A percentile compares a stretch with the other conserved stretches of the same genome.
Conservation (phyloP, 805 yeast genomes). For the Metschnikowia rubicola region DNA sequence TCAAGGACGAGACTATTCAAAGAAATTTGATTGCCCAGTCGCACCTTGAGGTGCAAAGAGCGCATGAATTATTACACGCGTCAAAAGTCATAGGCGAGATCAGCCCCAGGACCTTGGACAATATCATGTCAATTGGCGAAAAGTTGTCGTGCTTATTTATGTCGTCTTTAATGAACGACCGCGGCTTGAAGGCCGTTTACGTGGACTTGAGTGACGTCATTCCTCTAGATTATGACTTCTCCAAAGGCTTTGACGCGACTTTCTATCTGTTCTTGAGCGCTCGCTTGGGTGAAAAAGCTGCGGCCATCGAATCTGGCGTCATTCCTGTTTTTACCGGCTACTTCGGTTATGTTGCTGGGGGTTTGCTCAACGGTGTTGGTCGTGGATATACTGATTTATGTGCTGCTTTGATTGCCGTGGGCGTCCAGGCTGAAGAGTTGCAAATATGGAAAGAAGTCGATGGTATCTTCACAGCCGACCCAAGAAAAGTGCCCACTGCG, state of each 20-base stretch:
- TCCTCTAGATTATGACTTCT: constrained; percentile 55
- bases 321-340: constrained; percentile 95
- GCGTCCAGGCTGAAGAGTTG: constrained; percentile 84
- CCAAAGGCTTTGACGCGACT: constrained; percentile 59
- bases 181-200: constrained; percentile 72
- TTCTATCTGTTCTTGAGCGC: constrained; percentile 58
- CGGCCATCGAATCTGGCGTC: constrained; percentile 36
- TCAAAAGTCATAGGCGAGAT: constrained; percentile 91
- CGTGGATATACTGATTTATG: constrained; percentile 97
- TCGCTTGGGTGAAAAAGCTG: constrained; percentile 49
- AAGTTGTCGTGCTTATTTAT: constrained; percentile 86
- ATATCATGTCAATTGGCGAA: constrained; percentile 92
- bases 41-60: constrained; percentile 60
- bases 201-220: constrained; percentile 75
- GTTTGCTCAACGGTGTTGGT: constrained; percentile 87
- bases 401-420: constrained; percentile 95
- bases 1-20: constrained; percentile 46
- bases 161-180: constrained; percentile 79
- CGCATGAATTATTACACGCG: constrained; percentile 73
- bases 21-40: constrained; percentile 57
- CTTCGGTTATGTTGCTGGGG: constrained; percentile 95
- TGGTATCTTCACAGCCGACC: constrained; percentile 98
- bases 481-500: constrained; percentile 90
- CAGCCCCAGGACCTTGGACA: constrained; percentile 80
- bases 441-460: constrained; percentile 99